Evolutionary conservation across 2,329 filamentous ascomycete genomes (phyloP), one percentile per base, ranked within the genome.

Genomic region (Metarhizium guizhouense): DNA sequence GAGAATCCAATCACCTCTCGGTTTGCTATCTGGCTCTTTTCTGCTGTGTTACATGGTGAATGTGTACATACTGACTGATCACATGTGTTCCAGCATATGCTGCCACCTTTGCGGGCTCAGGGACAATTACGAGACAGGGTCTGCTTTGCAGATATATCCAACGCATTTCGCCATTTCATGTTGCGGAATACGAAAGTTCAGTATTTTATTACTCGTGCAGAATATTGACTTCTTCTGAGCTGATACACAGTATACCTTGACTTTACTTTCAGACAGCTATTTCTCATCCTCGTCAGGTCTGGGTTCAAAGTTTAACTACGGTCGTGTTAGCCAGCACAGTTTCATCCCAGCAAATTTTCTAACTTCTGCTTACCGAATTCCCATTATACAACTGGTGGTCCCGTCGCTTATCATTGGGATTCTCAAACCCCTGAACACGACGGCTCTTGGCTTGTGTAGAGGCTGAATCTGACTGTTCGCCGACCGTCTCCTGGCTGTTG

Each of bases 331-430:
- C 13, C 7, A 8, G 7, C 7, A 20, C 18, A 11, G 20, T 11
- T 6, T 20, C 16, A 30, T 5, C 4, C 18, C 11, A 30, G 45
- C 13, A 30, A 30, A n/a, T 32, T 6, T 7, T 4, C 7, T 6
- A 14, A 30, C 20, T 20, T 2, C 43, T 29, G 73, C 82, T 71
- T 76, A 92, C 88, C 67, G 89, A 89, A 66, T 96, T 96, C 1
- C 92, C 92, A 65, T 96, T 96, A 67, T 96, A 96, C 50, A 95
- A 81, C 65, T 95, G 86, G 48, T 84, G 80, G 59, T 85, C 78
- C 55, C 80, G 71, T 54, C 76, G 75, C 43, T 77, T 74, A 58
- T 81, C 75, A 20, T 78, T 73, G 43, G 78, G 74, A 57, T 85
- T 81, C 60, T 68, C 63, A 58, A 66, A 66, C 53, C 66, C 59